A percentile compares a stretch with the other conserved stretches of the same genome.
phyloP scores from a whole-genome alignment of 352 stramenopile genomes.

The Phytopythium cucurbitacearum region DNA sequence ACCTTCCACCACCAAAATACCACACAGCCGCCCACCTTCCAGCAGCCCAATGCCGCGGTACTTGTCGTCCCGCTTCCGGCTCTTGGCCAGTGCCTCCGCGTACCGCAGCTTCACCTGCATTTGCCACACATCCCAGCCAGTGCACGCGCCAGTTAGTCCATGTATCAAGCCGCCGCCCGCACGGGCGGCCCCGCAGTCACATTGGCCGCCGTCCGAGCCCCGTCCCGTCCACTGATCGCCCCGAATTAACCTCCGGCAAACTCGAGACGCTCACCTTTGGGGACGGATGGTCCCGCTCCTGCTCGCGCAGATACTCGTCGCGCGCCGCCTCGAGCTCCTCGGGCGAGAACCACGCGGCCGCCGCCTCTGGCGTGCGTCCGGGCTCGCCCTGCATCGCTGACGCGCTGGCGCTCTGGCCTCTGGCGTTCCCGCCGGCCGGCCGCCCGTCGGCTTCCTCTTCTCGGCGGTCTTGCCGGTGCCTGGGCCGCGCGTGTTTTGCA shows the following conservation, averaged over 20 bases:
- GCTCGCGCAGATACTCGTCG: constrained; percentile 71
- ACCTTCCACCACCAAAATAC: neutral
- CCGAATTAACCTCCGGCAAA: too few relatives aligned
- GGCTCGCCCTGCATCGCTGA: constrained; percentile 11
- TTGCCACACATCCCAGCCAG: neutral
- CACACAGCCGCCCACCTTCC: constrained; percentile 35
- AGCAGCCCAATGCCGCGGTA: constrained; percentile 61
- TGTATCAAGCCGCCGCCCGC: neutral
- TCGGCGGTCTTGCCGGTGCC: too few relatives aligned
- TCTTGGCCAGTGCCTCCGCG: constrained; percentile 68
- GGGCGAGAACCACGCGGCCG: constrained; percentile 64
- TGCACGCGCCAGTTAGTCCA: neutral
- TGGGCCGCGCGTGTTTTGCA: too few relatives aligned
- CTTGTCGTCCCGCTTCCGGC: constrained; percentile 77
- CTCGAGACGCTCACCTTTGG: constrained; percentile 26
- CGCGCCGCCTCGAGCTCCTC: constrained; percentile 67
- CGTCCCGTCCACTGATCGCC: too few relatives aligned
- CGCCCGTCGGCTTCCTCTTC: too few relatives aligned
- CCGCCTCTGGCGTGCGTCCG: constrained; percentile 12
- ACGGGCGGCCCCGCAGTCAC: too few relatives aligned
- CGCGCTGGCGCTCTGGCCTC: too few relatives aligned
- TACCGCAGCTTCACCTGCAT: constrained; percentile 68
- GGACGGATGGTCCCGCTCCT: constrained; percentile 70
- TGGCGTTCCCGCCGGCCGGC: too few relatives aligned
- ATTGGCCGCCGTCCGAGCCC: too few relatives aligned